A percentile compares a stretch with the other conserved stretches of the same genome.
Evolutionary conservation across 208 protist species (phyloP).

Genomic region (Leishmania aethiopica): DNA sequence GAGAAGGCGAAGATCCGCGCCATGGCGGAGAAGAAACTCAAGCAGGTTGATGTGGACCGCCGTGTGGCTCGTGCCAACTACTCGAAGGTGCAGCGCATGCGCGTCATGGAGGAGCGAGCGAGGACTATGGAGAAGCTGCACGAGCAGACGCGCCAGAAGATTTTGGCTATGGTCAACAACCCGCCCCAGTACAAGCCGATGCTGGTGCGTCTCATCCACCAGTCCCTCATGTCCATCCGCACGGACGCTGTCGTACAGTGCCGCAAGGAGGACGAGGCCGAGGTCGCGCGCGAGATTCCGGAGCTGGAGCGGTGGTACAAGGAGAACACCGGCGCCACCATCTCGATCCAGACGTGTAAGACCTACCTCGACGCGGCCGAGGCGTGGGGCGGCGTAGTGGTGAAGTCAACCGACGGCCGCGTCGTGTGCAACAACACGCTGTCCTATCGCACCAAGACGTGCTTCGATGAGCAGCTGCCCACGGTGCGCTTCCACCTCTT

Average conservation of each 20-base stretch:
- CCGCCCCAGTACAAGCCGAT: conserved; percentile 64
- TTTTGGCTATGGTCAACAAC: conserved; percentile 61
- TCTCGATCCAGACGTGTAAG: conserved; percentile 53
- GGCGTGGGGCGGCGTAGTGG: conserved; percentile 82
- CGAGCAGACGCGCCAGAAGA: conserved; percentile 67
- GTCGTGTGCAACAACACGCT: conserved; percentile 92
- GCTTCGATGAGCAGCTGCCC: conserved; percentile 90
- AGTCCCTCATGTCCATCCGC: conserved; percentile 77
- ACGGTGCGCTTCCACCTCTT: conserved; percentile 90
- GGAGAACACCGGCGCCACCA: conserved; percentile 44
- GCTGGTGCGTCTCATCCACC: conserved; percentile 65
- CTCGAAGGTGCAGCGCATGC: conserved; percentile 80
- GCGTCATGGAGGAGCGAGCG: conserved; percentile 81
- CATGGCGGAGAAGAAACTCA: conserved; percentile 76
- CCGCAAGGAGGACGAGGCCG: conserved; percentile 70
- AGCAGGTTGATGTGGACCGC: conserved; percentile 84
- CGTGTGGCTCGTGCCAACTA: conserved; percentile 87
- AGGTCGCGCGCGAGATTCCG: conserved; percentile 45
- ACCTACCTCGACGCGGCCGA: conserved; percentile 70
- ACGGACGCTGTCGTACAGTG: conserved; percentile 75
- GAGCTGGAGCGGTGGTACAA: conserved; percentile 77
- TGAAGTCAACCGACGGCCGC: conserved; percentile 67
- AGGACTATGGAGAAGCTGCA: conserved; percentile 80
- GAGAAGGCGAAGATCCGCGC: conserved; percentile 87
- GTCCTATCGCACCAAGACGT: conserved; percentile 80